Percentiles rank a stretch among this genome's conserved stretches.
phyloP scores from a whole-genome alignment of 2,329 filamentous ascomycete genomes.

The Drechslerella stenobrocha region DNA sequence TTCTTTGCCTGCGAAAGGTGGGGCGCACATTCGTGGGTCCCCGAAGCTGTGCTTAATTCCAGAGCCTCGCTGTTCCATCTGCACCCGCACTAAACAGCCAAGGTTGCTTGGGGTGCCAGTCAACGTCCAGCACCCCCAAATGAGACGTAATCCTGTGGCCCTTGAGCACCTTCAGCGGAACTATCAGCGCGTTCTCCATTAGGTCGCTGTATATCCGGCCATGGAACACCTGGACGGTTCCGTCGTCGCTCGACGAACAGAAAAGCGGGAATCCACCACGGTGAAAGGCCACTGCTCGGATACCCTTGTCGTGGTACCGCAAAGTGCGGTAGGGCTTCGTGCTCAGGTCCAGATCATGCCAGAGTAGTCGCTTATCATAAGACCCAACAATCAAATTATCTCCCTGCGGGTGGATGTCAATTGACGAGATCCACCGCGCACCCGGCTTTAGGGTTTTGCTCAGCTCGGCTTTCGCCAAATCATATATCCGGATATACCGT shows the following conservation, averaged over 20 bases:
- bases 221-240: constrained; percentile 92
- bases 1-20: neutral
- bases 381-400: constrained; percentile 93
- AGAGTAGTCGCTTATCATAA: constrained; percentile 89
- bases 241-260: constrained; percentile 92
- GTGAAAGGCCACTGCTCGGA: constrained; percentile 86
- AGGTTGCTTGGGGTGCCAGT: constrained; percentile 93
- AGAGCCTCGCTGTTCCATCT: constrained; percentile 88
- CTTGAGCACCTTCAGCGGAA: constrained; percentile 88
- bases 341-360: constrained; percentile 95
- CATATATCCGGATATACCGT: constrained; percentile 88
- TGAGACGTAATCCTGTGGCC: constrained; percentile 86
- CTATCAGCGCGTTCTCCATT: constrained; percentile 95
- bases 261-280: constrained; percentile 79
- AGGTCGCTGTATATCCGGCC: constrained; percentile 91
- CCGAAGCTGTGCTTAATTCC: constrained; percentile 60
- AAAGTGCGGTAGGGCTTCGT: constrained; percentile 92
- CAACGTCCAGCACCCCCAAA: constrained; percentile 86
- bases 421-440: constrained; percentile 89
- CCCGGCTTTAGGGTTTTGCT: constrained; percentile 92
- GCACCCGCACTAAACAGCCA: constrained; percentile 95
- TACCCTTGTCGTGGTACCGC: constrained; percentile 89
- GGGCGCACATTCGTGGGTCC: constrained; percentile 25
- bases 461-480: constrained; percentile 85
- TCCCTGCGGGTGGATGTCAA: constrained; percentile 89